phyloP scores from a whole-genome alignment of 306 rosid genomes.

The Fragaria vesca region DNA sequence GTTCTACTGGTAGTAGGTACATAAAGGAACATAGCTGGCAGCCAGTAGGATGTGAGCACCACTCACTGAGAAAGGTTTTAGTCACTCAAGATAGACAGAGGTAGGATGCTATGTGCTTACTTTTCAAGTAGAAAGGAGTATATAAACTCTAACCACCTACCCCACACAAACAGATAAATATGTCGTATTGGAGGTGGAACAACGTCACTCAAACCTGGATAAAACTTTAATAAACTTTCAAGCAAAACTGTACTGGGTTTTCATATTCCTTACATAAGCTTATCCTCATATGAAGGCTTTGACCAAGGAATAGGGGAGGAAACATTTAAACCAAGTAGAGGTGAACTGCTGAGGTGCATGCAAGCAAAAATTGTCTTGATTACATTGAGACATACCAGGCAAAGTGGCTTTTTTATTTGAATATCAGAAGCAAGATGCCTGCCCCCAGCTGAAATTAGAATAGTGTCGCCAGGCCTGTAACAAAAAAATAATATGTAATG shows the following conservation, averaged over 20 bases:
- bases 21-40: background rate
- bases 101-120: background rate
- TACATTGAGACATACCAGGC: slow-evolving; percentile 61
- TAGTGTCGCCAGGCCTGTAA: slow-evolving; percentile 90
- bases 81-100: no score
- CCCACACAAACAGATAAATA: background rate
- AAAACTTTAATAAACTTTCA: background rate
- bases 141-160: background rate
- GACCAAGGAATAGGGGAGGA: background rate
- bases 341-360: background rate
- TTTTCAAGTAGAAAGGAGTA: background rate
- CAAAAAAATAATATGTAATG: slow-evolving; percentile 7
- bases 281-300: background rate
- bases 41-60: background rate
- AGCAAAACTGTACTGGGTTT: background rate
- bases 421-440: slow-evolving; percentile 70
- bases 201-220: background rate
- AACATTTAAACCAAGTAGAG: background rate
- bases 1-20: background rate
- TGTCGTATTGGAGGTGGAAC: background rate
- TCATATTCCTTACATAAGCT: background rate
- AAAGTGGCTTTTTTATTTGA: slow-evolving; percentile 81
- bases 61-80: background rate
- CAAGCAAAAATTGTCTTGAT: background rate
- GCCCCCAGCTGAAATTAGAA: slow-evolving; percentile 89